A percentile compares a stretch with the other conserved stretches of the same genome.
Evolutionary conservation across 345 rosid species (phyloP).

Genomic region (Boechera stricta): DNA sequence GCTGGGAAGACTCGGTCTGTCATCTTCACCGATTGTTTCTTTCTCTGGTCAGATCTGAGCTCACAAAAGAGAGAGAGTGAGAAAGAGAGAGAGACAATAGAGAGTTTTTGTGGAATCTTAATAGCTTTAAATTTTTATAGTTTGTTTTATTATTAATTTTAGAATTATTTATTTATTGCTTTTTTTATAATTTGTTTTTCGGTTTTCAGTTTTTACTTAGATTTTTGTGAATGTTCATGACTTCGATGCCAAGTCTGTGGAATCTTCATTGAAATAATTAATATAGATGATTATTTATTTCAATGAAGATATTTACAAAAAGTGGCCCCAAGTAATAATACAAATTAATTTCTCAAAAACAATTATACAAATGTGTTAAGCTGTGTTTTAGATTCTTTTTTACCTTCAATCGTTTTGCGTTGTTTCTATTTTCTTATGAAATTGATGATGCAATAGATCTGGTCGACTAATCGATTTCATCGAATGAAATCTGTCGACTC

Average conservation of each 20-base stretch:
- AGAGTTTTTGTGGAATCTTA: conserved; percentile 37
- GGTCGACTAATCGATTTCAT: no score
- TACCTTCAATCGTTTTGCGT: no score
- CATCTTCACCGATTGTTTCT: conserved; percentile 39
- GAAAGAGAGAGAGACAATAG: conserved; percentile 27
- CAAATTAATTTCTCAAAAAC: background rate
- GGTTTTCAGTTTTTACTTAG: conserved; percentile 29
- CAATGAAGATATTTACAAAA: background rate
- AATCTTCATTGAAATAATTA: conserved; percentile 21
- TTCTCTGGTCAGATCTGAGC: conserved; percentile 43
- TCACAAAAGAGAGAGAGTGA: conserved; percentile 10
- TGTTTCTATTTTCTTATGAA: no score
- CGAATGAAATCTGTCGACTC: no score
- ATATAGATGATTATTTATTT: background rate
- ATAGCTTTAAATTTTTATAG: conserved; percentile 29
- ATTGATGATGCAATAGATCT: no score
- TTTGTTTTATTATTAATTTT: background rate
- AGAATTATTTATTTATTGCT: background rate
- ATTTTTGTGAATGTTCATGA: conserved; percentile 33
- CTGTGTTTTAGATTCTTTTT: no score
- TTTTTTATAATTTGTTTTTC: background rate
- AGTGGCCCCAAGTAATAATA: background rate
- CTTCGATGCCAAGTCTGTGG: conserved; percentile 40
- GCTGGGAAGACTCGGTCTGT: conserved; percentile 79
- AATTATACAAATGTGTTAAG: background rate